Evolutionary conservation across 176 grass and related monocot genomes (phyloP), one percentile per base, ranked within the genome.

Genomic region (Phoenix roebelenii): DNA sequence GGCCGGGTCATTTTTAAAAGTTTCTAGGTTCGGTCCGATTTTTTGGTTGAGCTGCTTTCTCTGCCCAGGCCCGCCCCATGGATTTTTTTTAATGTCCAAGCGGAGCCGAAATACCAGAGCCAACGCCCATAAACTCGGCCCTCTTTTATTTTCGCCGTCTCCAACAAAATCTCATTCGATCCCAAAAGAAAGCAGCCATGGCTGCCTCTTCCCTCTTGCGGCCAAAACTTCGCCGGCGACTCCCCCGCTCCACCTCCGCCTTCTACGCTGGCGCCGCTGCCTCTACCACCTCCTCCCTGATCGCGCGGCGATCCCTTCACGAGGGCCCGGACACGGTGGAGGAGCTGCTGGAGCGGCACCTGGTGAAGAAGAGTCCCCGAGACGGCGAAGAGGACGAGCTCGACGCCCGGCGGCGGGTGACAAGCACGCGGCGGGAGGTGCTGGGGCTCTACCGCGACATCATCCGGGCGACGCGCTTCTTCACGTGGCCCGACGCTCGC

Each of bases 251-350:
- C 9, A 44, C 35, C 35, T 44, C 7, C 35, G n/a, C n/a, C n/a
- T n/a, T n/a, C n/a, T n/a, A n/a, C n/a, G n/a, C n/a, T n/a, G n/a
- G n/a, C n/a, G 7, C 35, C 9, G 35, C 35, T 1, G 18, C 28
- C 5, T 17, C 57, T 17, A 62, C 57, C 58, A 3, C 20, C 53
- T 3, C 20, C 53, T 3, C 2, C 30, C 20, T 39, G 35, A 44
- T 44, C 35, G 10, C 1, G 35, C 35, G 35, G 7, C 80, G 83
- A 61, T 72, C 65, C 50, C 71, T 96, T 57, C 92, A 90, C 69
- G 86, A 96, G 71, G 91, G 91, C 0, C 83, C 91, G 25, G 80
- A 96, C 83, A 96, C 91, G 23, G 87, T 96, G 53, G 86, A 96
- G 28, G 92, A 96, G 80, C 86, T 96, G 30, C 83, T 96, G 18